A percentile compares a stretch with the other conserved stretches of the same genome.
Evolutionary conservation across 2,329 filamentous ascomycete genomes (phyloP).

Genomic region (Fusarium nisikadoi): DNA sequence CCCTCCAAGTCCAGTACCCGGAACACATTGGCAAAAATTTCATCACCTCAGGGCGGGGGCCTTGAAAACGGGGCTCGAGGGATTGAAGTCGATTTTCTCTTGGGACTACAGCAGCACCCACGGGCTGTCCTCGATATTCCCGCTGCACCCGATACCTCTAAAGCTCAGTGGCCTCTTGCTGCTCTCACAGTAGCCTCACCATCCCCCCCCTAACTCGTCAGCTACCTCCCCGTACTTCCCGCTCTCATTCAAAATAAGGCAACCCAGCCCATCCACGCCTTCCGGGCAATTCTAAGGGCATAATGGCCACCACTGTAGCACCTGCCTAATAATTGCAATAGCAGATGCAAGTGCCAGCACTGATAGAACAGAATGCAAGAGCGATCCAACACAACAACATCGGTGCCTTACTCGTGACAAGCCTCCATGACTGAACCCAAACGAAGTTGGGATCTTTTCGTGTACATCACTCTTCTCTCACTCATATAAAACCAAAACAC

Average conservation of each 20-base stretch:
- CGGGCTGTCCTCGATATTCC: not conserved
- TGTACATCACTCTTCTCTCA: slow-evolving; percentile 14
- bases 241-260: not conserved
- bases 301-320: slow-evolving; percentile 1
- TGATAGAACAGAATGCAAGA: slow-evolving; percentile 4
- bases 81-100: slow-evolving; percentile 2
- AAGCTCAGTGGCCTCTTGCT: not conserved
- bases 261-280: not conserved
- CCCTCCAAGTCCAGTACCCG: slow-evolving; percentile 18
- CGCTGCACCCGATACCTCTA: slow-evolving; percentile 9
- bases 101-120: slow-evolving; percentile 15
- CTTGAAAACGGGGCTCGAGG: slow-evolving; percentile 33
- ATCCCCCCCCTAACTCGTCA: not conserved
- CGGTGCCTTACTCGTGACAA: not conserved
- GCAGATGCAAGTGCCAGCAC: not conserved
- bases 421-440: not conserved
- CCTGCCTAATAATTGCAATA: not conserved
- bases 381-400: not conserved
- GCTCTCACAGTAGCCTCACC: slow-evolving; percentile 13
- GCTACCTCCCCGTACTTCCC: not conserved
- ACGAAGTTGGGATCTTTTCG: not conserved
- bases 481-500: slow-evolving; percentile 17
- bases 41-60: slow-evolving; percentile 27
- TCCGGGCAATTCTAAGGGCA: not conserved
- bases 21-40: slow-evolving; percentile 27